Conservation (phyloP, 345 rosid species). For the Draba incana region DNA sequence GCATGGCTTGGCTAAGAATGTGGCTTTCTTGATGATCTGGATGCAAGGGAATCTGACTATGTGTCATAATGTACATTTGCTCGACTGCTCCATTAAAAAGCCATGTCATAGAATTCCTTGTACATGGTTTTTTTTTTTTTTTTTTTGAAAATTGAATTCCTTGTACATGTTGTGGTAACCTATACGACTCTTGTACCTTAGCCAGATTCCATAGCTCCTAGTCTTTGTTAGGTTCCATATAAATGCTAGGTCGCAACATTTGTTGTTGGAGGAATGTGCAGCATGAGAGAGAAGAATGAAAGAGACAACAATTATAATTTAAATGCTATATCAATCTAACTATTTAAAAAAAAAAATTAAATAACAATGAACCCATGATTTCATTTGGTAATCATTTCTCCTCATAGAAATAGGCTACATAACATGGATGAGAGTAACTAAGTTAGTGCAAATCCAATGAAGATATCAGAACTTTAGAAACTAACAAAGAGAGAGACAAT, state of each 20-base stretch:
- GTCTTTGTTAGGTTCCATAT: constrained; percentile 62
- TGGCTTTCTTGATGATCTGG: constrained; percentile 60
- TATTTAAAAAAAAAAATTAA: too few relatives aligned
- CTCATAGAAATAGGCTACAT: too few relatives aligned
- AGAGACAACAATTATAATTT: too few relatives aligned
- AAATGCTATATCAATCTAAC: too few relatives aligned
- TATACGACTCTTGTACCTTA: constrained; percentile 58
- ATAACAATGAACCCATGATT: too few relatives aligned
- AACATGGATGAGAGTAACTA: too few relatives aligned
- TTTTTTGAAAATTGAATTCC: too few relatives aligned
- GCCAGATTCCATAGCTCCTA: constrained; percentile 60
- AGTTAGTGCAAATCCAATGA: too few relatives aligned
- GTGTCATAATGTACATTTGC: constrained; percentile 64
- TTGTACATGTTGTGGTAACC: constrained; percentile 62
- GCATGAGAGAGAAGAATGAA: not conserved
- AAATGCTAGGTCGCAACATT: not conserved
- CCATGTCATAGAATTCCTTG: constrained; percentile 53
- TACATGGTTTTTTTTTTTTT: too few relatives aligned
- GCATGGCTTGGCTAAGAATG: constrained; percentile 49
- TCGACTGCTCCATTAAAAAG: constrained; percentile 60
- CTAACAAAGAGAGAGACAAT: too few relatives aligned
- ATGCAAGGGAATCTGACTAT: constrained; percentile 67
- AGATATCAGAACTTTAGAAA: too few relatives aligned
- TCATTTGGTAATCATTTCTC: too few relatives aligned
- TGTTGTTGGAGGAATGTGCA: not conserved